Conservation (phyloP, 495 filamentous ascomycete species). For the Penicillium odoratum region DNA sequence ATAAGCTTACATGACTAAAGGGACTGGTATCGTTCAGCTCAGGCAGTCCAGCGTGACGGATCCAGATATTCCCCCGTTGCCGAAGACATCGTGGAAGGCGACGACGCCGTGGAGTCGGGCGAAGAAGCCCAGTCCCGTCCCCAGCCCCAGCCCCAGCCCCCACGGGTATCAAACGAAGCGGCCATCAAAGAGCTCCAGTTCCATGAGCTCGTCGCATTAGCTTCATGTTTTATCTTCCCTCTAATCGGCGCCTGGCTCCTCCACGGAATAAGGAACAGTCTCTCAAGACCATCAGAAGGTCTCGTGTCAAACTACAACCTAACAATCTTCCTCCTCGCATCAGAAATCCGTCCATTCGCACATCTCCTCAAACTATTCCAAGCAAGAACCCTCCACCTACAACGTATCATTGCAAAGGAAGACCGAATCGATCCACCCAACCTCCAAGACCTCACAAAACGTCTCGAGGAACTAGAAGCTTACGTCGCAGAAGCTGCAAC, state of each 20-base stretch:
- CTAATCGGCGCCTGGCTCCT: conserved; percentile 75
- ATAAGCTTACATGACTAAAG: conserved; percentile 37
- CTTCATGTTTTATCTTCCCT: conserved; percentile 78
- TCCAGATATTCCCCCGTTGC: conserved; percentile 45
- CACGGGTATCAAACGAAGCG: conserved; percentile 13
- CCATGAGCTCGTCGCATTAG: conserved; percentile 72
- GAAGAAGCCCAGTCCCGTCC: neutral
- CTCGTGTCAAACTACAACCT: conserved; percentile 90
- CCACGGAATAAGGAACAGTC: conserved; percentile 68
- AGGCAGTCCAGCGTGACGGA: conserved; percentile 54
- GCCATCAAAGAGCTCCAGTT: conserved; percentile 66
- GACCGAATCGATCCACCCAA: conserved; percentile 40
- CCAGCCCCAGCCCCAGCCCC: neutral
- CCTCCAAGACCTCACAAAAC: conserved; percentile 56
- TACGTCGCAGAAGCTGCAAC: conserved; percentile 46
- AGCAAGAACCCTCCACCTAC: conserved; percentile 77
- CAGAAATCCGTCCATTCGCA: conserved; percentile 77
- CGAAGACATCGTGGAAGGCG: conserved; percentile 25
- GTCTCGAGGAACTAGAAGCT: conserved; percentile 72
- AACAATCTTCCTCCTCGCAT: conserved; percentile 87
- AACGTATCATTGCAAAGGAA: conserved; percentile 61
- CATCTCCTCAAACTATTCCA: conserved; percentile 81
- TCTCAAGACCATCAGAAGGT: conserved; percentile 81
- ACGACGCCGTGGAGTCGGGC: conserved; percentile 12
- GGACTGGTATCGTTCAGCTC: conserved; percentile 88